Evolutionary conservation across 257 asterid genomes (phyloP), one percentile per base, ranked within the genome.

Genomic region (Jaltomata sinuosa): DNA sequence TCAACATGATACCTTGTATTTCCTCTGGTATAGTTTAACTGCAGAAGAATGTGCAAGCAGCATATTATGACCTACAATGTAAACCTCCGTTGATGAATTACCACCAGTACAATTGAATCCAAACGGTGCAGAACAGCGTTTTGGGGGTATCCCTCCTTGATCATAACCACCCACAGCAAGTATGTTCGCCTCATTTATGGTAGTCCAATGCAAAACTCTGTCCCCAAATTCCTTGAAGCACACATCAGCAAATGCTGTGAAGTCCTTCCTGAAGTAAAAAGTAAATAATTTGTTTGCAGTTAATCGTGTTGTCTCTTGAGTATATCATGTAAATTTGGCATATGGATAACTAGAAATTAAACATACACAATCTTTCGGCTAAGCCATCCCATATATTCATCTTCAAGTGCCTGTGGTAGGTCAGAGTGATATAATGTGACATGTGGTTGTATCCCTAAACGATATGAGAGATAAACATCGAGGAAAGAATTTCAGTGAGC

Each of bases 221-320:
- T 91, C 92, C 5, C 95, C 95, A 53, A 91, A 92, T 55, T 90
- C 94, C 84, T 85, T 85, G 68, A 92, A 92, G 84, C 94, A 92
- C 67, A 89, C 90, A 49, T 91, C 91, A 7, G 91, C 93, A 68
- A 81, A 91, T 42, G 85, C 85, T 8, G 54, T 80, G 85, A 92
- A 92, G 85, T 92, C 96, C 74, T 89, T 86, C 88, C 96, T 92
- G 87, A 11, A n/a, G n/a, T 6, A 3, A 85, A 82, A 3, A 57
- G n/a, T 53, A 80, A 15, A 42, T 12, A 6, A 22, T 8, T 18
- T 21, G 27, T 15, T 47, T 12, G 29, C 19, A 27, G 3, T 27
- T 12, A 19, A 25, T 79, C 11, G 11, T 54, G 27, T 54, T 54
- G 61, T 54, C 9, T 54, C 61, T 3, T 53, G 59, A 22, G 18